Conservation (phyloP, 805 yeast species). For the Candida cerambycidarum region DNA sequence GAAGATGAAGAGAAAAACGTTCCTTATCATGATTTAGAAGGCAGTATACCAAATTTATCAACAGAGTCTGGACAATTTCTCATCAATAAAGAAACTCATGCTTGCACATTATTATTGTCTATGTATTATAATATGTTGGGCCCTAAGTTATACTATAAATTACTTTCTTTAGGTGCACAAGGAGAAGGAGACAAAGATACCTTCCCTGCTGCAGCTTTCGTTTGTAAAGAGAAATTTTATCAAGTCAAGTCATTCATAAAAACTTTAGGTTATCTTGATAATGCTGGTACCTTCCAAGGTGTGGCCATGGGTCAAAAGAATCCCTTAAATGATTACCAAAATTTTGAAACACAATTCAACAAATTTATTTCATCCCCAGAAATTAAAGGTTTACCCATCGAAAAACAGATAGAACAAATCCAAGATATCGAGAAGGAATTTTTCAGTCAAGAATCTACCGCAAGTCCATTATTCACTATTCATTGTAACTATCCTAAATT, state of each 20-base stretch:
- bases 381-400: constrained; percentile 16
- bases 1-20: constrained; percentile 19
- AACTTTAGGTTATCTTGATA: constrained; percentile 31
- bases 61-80: constrained; percentile 70
- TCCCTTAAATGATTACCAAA: constrained; percentile 23
- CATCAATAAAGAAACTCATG: constrained; percentile 58
- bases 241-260: constrained; percentile 41
- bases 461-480: constrained; percentile 26
- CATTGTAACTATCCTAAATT: constrained; percentile 40
- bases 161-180: constrained; percentile 54
- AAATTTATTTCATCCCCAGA: constrained; percentile 10
- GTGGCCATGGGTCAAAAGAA: constrained; percentile 38
- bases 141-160: constrained; percentile 56
- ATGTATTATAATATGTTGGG: constrained; percentile 68
- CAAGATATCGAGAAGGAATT: constrained; percentile 18
- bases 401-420: constrained; percentile 25
- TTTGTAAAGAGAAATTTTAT: constrained; percentile 34
- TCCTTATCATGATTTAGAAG: constrained; percentile 64
- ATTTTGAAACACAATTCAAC: constrained; percentile 13
- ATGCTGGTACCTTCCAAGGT: constrained; percentile 28
- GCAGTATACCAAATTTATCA: constrained; percentile 67
- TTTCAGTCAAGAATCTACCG: constrained; percentile 18
- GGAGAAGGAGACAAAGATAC: constrained; percentile 43
- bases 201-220: constrained; percentile 34
- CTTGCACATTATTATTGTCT: constrained; percentile 55